These are phyloP conservation scores for Podospora australis DNA, from an alignment of 495 filamentous ascomycete species.

Conservation along the genomic window DNA sequence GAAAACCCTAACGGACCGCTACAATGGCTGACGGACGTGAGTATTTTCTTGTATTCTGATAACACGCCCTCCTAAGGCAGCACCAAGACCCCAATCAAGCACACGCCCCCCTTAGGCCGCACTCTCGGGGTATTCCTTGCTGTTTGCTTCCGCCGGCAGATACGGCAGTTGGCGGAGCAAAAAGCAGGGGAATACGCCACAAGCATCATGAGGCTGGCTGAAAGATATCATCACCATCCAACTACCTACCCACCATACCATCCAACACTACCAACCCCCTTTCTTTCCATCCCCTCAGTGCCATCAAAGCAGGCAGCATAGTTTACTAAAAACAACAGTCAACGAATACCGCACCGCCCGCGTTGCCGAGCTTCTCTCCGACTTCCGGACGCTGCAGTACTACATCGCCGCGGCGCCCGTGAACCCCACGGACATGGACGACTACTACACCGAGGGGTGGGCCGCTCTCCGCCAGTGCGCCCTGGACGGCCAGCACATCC, in stretches of 20 bases:
- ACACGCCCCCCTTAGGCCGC: too few species aligned
- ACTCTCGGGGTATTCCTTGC: too few species aligned
- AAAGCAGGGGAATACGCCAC: too few species aligned
- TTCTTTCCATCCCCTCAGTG: too few species aligned
- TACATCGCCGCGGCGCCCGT: slow-evolving; percentile 68
- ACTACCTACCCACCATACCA: too few species aligned
- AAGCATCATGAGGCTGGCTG: slow-evolving; percentile 1
- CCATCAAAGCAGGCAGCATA: not conserved
- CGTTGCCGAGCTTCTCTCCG: slow-evolving; percentile 75
- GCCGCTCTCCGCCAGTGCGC: slow-evolving; percentile 67
- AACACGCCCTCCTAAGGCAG: not conserved
- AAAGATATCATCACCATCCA: not conserved
- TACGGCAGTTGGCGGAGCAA: too few species aligned
- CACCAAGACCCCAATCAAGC: slow-evolving; percentile 1
- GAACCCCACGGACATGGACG: slow-evolving; percentile 51
- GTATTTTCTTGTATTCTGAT: slow-evolving; percentile 9
- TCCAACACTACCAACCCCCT: too few species aligned
- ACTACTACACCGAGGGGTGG: slow-evolving; percentile 76
- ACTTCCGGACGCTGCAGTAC: slow-evolving; percentile 76
- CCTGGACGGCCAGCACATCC: slow-evolving; percentile 65
- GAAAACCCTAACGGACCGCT: not conserved
- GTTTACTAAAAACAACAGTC: slow-evolving; percentile 46
- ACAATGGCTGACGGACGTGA: slow-evolving; percentile 31
- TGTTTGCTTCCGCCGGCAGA: too few species aligned
- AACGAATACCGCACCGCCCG: slow-evolving; percentile 77